Conservation (phyloP, 176 grass and related monocot species). For the Urochloa ruziziensis region DNA sequence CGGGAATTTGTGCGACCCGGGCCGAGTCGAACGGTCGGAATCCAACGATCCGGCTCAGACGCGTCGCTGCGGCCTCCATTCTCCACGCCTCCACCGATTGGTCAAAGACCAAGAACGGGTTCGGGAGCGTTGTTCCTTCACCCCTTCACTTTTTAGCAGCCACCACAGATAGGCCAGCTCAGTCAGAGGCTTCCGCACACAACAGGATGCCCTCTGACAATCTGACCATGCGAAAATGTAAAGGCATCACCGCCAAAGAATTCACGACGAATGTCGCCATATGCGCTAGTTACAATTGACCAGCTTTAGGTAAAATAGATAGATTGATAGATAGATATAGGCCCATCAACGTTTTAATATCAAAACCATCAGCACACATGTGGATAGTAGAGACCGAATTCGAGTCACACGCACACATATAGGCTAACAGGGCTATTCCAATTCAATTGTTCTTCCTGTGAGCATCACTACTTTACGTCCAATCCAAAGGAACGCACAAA, state of each 20-base stretch:
- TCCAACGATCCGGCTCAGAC: neutral
- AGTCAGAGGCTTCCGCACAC: too few relatives aligned
- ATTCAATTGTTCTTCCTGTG: neutral
- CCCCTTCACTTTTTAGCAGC: too few relatives aligned
- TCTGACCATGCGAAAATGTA: too few relatives aligned
- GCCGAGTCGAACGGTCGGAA: neutral
- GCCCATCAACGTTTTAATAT: neutral
- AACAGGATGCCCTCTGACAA: too few relatives aligned
- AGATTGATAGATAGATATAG: neutral
- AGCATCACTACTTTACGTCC: neutral
- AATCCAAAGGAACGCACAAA: constrained; percentile 31
- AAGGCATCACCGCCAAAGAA: too few relatives aligned
- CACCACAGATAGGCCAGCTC: too few relatives aligned
- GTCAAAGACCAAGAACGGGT: too few relatives aligned
- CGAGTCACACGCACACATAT: neutral
- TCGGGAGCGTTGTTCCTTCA: too few relatives aligned
- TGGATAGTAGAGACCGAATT: neutral
- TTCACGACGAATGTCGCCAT: too few relatives aligned
- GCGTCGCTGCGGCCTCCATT: neutral
- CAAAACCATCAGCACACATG: neutral
- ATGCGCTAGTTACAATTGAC: neutral
- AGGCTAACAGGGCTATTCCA: neutral
- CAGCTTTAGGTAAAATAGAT: neutral
- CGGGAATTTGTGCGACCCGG: neutral
- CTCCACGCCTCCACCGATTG: too few relatives aligned